Base-by-base conservation (phyloP, 192 early-diverging fungal species). In the Coemansia sp. region DNA sequence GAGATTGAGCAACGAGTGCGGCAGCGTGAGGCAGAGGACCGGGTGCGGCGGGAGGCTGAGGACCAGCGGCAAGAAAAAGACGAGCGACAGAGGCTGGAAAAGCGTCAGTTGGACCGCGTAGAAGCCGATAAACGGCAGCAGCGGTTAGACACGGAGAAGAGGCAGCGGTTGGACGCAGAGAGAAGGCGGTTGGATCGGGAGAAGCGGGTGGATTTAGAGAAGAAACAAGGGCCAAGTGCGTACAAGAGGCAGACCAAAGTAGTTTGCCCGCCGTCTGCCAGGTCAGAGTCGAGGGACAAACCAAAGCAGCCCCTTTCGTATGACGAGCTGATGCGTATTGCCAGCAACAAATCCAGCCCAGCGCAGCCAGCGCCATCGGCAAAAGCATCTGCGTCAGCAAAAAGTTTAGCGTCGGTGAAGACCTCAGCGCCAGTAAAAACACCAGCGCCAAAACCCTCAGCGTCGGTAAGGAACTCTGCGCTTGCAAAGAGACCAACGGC, bases 301-400 rank as follows among this genome's bases (percentile, higher is more conserved):
- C 50, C 50, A 12, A 25, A 20, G 23, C 50, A 44, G 5, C 61
- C 62, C 57, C 51, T 80, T n/a, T 74, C 72, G 14, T 80, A 74
- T 20, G 59, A 72, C 2, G 56, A 80, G 67, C 77, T 80, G 55
- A 74, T 80, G 77, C 61, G 59, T 5, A 74, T 80, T 64, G 77
- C 77, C 6, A 67, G 68, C n/a, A 64, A 22, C 17, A 56, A 56
- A 28, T 5, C 25, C 2, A 10, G 14, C 4, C 21, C 23, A 3
- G 52, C 5, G 6, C 6, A 7, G 22, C 9, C 19, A 22, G 19
- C 0, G 8, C 3, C 1, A 9, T 10, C n/a, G 48, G 9, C 19
- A 50, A 22, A 9, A n/a, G 17, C 48, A 20, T 15, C 48, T 19
- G 48, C 5, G 48, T 8, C 48, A 17, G 48, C 48, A 50, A 48